A percentile compares a stretch with the other conserved stretches of the same genome.
phyloP scores from a whole-genome alignment of 352 stramenopile genomes.

The Vaucheria bursata region DNA sequence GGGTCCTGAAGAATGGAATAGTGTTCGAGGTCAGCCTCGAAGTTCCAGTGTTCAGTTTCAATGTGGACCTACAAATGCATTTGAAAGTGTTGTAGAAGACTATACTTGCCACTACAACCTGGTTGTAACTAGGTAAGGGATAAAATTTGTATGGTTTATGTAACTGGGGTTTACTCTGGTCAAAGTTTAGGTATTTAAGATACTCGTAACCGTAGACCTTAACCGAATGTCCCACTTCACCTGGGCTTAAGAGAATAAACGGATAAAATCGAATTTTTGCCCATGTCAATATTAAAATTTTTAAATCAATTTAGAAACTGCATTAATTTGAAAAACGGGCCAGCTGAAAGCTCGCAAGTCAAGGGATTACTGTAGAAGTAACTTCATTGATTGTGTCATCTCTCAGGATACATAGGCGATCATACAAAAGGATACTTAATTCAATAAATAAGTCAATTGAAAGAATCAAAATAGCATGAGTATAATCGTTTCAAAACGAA shows the following conservation, averaged over 20 bases:
- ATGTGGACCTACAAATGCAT: neutral
- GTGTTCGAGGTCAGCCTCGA: neutral
- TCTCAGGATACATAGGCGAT: too few species aligned
- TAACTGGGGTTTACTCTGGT: neutral
- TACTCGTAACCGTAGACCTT: neutral
- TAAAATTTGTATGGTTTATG: neutral
- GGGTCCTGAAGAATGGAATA: neutral
- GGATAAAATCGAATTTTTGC: neutral
- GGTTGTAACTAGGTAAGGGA: neutral
- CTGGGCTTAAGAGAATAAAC: neutral
- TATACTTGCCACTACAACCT: neutral
- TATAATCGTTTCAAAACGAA: too few species aligned
- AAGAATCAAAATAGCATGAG: too few species aligned
- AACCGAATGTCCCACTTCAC: neutral
- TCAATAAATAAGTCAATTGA: too few species aligned
- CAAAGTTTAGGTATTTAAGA: neutral
- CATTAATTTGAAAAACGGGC: too few species aligned
- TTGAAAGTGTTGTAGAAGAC: neutral
- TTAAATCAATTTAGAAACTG: too few species aligned
- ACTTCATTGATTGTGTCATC: too few species aligned
- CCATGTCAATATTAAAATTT: neutral
- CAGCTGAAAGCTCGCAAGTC: too few species aligned
- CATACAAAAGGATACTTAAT: too few species aligned
- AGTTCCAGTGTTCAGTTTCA: neutral
- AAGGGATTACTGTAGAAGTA: too few species aligned